Base-by-base conservation (phyloP, 371 early-diverging fungal genomes). In the Paraphysoderma sedebokerense region DNA sequence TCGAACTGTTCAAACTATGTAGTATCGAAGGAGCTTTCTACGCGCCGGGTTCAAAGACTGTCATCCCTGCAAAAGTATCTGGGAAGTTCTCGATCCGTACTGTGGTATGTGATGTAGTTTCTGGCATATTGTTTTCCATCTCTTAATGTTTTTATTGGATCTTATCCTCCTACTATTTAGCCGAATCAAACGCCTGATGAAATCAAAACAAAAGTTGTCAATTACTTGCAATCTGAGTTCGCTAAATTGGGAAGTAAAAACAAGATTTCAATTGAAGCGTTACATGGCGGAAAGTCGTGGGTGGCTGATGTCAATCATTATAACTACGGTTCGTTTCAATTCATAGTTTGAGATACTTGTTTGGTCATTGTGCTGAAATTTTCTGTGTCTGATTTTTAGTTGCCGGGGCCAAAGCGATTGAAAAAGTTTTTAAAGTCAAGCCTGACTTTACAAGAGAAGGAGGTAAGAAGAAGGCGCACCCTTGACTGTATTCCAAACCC, bases 381-480 rank as follows among this genome's bases (percentile, higher is more conserved):
- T 17, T 28, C 0, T 38, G 46, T 20, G 15, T 12, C 38, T 13
- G 19, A 20, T 38, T 19, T 26, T 28, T 59, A 76, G 81, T 85
- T 32, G 92, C 95, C 27, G 95, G 80, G 32, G 68, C 81, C 34
- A 75, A 74, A 47, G 97, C 97, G 50, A 81, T 85, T 42, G 82
- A 92, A 68, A 75, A 67, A 44, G 88, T 93, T 22, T 92, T 79
- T 62, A 72, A 76, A 41, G 79, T 81, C 54, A 81, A 74, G 64
- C 97, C 97, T 48, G 97, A 96, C 55, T 70, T 84, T 58, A 96
- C 95, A 22, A 82, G 97, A 58, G 97, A 96, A 73, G 97, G 92
- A 51, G 91, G n/a, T n/a, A n/a, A n/a, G n/a, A n/a, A n/a, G n/a
- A n/a, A n/a, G 40, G 8, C n/a, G 20, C 40, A n/a, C n/a, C n/a